Evolutionary conservation across 139 green algal genomes (phyloP).

Genomic region (Closterium sp.): DNA sequence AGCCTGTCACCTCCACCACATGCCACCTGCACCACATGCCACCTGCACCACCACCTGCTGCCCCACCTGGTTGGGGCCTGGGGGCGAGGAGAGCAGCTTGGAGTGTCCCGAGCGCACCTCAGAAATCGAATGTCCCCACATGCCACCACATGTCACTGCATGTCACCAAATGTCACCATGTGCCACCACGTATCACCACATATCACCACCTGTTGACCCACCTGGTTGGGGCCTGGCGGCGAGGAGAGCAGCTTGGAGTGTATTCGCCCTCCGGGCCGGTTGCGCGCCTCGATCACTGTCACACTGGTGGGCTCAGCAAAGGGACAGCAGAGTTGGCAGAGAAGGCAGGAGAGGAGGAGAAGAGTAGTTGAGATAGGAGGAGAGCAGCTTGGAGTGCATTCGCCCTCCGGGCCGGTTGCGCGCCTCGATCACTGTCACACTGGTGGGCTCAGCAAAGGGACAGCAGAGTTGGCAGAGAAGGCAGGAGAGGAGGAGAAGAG

Average conservation of each 20-base stretch:
- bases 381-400: slow-evolving; percentile 69
- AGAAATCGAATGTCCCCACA: too few relatives aligned
- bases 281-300: slow-evolving; percentile 77
- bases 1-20: too few relatives aligned
- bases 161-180: too few relatives aligned
- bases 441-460: neutral
- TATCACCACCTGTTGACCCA: neutral
- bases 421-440: slow-evolving; percentile 70
- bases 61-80: slow-evolving; percentile 43
- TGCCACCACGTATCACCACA: too few relatives aligned
- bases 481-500: neutral
- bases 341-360: neutral
- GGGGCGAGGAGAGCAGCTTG: slow-evolving; percentile 53
- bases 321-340: too few relatives aligned
- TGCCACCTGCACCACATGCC: too few relatives aligned
- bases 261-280: slow-evolving; percentile 80
- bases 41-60: neutral
- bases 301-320: slow-evolving; percentile 55
- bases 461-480: too few relatives aligned
- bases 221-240: slow-evolving; percentile 55
- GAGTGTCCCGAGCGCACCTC: too few relatives aligned
- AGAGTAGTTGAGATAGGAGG: neutral
- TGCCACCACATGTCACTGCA: too few relatives aligned
- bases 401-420: slow-evolving; percentile 68
- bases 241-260: slow-evolving; percentile 60